Conservation (phyloP, 2,329 filamentous ascomycete genomes). For the Pseudogymnoascus sp. region DNA sequence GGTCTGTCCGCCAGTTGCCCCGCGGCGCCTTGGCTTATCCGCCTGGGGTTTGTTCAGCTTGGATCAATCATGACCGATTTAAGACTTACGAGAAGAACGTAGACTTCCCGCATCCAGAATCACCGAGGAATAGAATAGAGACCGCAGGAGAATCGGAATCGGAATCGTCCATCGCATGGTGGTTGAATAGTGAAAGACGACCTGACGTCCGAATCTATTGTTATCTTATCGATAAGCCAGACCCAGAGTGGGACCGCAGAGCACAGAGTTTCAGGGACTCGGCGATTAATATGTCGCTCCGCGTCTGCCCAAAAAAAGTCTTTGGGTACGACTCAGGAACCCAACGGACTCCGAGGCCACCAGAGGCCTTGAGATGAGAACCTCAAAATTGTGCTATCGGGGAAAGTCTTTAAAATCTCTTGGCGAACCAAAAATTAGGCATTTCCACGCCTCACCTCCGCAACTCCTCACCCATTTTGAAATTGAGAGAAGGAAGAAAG, state of each 20-base stretch:
- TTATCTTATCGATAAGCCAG: slow-evolving; percentile 7
- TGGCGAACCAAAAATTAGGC: background rate
- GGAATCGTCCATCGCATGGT: slow-evolving; percentile 13
- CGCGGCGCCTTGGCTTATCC: slow-evolving; percentile 40
- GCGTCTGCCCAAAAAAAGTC: slow-evolving; percentile 2
- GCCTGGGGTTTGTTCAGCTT: slow-evolving; percentile 29
- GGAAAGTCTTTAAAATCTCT: background rate
- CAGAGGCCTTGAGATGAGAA: slow-evolving; percentile 2
- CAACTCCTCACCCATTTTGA: slow-evolving; percentile 1
- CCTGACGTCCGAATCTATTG: slow-evolving; percentile 3
- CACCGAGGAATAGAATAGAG: slow-evolving; percentile 50
- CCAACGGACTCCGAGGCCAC: background rate
- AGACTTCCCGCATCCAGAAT: slow-evolving; percentile 52
- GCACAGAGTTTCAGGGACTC: slow-evolving; percentile 1
- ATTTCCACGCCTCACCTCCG: background rate
- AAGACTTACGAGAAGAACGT: slow-evolving; percentile 51
- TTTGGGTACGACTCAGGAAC: background rate
- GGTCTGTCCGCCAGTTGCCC: slow-evolving; percentile 33
- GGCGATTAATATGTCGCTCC: slow-evolving; percentile 1
- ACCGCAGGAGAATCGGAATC: slow-evolving; percentile 38
- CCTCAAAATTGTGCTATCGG: background rate
- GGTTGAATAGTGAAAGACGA: slow-evolving; percentile 23
- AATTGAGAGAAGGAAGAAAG: slow-evolving; percentile 4
- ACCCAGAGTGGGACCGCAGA: background rate
- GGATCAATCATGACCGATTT: background rate